phyloP scores from a whole-genome alignment of 257 asterid species.

The Nicotiana knightiana region DNA sequence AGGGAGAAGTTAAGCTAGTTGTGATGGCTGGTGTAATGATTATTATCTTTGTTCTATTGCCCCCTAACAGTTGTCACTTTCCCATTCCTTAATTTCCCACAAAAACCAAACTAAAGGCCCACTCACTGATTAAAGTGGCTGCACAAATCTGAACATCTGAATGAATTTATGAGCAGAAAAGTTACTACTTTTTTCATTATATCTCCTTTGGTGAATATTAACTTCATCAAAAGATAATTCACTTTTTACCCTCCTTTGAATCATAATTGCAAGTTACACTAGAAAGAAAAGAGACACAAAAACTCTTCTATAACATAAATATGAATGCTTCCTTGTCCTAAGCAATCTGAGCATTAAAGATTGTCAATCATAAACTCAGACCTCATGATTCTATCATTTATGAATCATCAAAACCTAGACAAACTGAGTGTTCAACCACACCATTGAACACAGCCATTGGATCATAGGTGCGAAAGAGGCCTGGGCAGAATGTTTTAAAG shows the following conservation, averaged over 20 bases:
- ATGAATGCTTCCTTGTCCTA: no score
- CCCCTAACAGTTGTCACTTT: conserved; percentile 25
- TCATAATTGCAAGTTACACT: background rate
- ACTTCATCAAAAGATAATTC: background rate
- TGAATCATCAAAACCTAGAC: background rate
- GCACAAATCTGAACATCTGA: conserved; percentile 28
- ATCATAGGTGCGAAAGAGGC: no score
- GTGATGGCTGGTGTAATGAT: conserved; percentile 16
- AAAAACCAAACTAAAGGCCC: conserved; percentile 26
- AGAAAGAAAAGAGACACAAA: background rate
- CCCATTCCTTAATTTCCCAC: conserved; percentile 12
- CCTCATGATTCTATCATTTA: background rate
- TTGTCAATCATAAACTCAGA: background rate
- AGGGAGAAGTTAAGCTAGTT: background rate
- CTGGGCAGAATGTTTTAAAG: no score
- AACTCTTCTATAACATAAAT: no score
- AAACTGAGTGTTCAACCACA: background rate
- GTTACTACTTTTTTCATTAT: background rate
- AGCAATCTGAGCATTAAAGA: background rate
- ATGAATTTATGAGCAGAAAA: background rate
- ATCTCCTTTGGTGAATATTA: background rate
- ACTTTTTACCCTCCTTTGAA: conserved; percentile 17
- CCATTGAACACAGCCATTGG: no score
- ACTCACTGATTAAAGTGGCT: conserved; percentile 34
- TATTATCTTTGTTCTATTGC: conserved; percentile 27